Evolutionary conservation across 768 basidiomycete species (phyloP), one percentile per base, ranked within the genome.

Genomic region (Tulasnella sp.): DNA sequence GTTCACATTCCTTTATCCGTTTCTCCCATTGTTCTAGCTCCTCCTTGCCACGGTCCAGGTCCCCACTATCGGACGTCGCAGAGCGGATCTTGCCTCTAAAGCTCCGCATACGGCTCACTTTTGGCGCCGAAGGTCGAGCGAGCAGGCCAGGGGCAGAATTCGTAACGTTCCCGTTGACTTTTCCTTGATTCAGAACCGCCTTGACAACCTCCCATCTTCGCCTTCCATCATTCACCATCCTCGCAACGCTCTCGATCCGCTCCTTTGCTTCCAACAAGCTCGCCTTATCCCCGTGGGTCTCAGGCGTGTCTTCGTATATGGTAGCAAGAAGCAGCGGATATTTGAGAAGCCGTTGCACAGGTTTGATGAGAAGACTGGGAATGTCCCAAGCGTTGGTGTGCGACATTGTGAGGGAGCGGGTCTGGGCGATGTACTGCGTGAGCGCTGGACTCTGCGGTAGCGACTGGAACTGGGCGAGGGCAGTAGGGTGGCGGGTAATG

Each of bases 321-420:
- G 86, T 79, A 23, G 72, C 70, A 32, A 99, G 79, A 27, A 99
- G 77, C 7, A 98, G 77, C 0, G 88, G 81, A 66, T 99, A 99
- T 67, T 97, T 98, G 62, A 97, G 81, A 54, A 97, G 77, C 14
- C 94, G 82, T 66, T 98, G 96, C 3, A 99, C 90, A 32, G 96
- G 96, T 69, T 98, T 97, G 69, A 99, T 97, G 59, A 99, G 83
- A 36, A 97, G 78, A 0, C 90, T 91, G 4, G 88, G 76, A 25
- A 99, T 79, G 67, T 99, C 94, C 84, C 90, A 92, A 2, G 90
- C 86, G 64, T 89, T 83, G 0, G 88, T 86, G 11, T 86, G 75
- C 21, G 79, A 76, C 1, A 81, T 77, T 1, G 86, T 83, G 35
- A 84, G 73, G 9, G 72, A 74, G 58, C 79, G 77, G 15, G 84